Conservation (phyloP, 352 stramenopile species). For the Pythium folliculosum region DNA sequence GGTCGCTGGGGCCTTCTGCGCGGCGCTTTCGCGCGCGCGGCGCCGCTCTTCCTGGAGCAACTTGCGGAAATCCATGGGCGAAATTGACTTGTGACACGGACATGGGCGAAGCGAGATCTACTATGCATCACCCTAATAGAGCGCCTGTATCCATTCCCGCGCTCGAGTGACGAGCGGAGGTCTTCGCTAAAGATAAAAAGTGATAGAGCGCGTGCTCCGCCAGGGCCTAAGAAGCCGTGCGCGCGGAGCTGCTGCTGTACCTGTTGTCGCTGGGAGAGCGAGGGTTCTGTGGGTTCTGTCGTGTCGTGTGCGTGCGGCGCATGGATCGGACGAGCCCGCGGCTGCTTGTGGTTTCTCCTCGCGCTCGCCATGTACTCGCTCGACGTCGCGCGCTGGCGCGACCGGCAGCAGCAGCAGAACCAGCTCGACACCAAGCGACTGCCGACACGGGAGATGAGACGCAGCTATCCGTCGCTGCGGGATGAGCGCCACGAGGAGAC, state of each 20-base stretch:
- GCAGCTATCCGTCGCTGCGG: constrained; percentile 15
- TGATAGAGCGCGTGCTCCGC: not conserved
- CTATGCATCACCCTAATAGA: not conserved
- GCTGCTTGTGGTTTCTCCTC: too few relatives aligned
- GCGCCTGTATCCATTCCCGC: constrained; percentile 21
- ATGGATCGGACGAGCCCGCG: too few relatives aligned
- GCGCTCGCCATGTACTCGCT: constrained; percentile 52
- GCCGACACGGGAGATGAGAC: constrained; percentile 1
- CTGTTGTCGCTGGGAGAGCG: too few relatives aligned
- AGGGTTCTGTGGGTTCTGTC: too few relatives aligned
- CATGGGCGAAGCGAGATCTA: not conserved
- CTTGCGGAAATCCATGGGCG: constrained; percentile 51
- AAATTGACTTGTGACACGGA: not conserved
- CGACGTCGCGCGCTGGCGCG: constrained; percentile 51
- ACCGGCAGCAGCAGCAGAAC: constrained; percentile 37
- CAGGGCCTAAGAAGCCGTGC: too few relatives aligned
- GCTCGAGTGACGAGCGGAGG: not conserved
- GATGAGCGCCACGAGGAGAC: constrained; percentile 32
- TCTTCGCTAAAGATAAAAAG: constrained; percentile 24
- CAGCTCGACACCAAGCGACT: constrained; percentile 26
- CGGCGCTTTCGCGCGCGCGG: constrained; percentile 31
- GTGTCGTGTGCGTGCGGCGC: too few relatives aligned
- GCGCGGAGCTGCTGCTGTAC: too few relatives aligned
- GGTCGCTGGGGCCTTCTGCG: constrained; percentile 1
- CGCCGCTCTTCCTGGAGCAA: constrained; percentile 55